These are phyloP conservation scores for Calonectria crousiana DNA, from an alignment of 2,329 filamentous ascomycete genomes.

Conservation along the genomic window DNA sequence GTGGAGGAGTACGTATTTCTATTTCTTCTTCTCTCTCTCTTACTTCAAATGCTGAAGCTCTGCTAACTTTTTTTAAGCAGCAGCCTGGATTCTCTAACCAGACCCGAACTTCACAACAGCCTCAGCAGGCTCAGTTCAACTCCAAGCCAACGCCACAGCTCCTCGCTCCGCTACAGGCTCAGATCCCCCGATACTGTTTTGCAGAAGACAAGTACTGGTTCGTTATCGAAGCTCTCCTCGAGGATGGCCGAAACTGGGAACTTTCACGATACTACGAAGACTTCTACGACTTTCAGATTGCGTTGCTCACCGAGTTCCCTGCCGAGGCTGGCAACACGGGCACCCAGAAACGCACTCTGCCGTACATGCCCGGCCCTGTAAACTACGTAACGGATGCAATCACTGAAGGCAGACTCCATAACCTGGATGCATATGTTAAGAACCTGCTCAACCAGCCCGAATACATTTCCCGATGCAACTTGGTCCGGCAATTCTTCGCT, in stretches of 20 bases:
- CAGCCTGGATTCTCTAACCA: constrained; percentile 44
- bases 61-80: constrained; percentile 35
- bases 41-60: background rate
- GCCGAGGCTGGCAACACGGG: constrained; percentile 91
- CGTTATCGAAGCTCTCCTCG: constrained; percentile 90
- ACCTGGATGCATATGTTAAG: constrained; percentile 95
- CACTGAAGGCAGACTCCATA: constrained; percentile 91
- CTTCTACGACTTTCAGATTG: constrained; percentile 99
- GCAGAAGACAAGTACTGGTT: constrained; percentile 99
- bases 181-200: constrained; percentile 93
- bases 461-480: constrained; percentile 85
- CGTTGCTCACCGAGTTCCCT: constrained; percentile 90
- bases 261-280: constrained; percentile 96
- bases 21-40: background rate
- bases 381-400: constrained; percentile 99
- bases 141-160: constrained; percentile 65
- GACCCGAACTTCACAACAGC: constrained; percentile 45
- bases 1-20: constrained; percentile 40
- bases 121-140: constrained; percentile 51
- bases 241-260: constrained; percentile 93
- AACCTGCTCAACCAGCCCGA: constrained; percentile 85
- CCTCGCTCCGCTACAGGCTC: constrained; percentile 83
- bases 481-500: constrained; percentile 92
- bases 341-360: constrained; percentile 82
- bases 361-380: constrained; percentile 98